Base-by-base conservation (phyloP, 345 rosid species). In the Sisymbrium altissimum region DNA sequence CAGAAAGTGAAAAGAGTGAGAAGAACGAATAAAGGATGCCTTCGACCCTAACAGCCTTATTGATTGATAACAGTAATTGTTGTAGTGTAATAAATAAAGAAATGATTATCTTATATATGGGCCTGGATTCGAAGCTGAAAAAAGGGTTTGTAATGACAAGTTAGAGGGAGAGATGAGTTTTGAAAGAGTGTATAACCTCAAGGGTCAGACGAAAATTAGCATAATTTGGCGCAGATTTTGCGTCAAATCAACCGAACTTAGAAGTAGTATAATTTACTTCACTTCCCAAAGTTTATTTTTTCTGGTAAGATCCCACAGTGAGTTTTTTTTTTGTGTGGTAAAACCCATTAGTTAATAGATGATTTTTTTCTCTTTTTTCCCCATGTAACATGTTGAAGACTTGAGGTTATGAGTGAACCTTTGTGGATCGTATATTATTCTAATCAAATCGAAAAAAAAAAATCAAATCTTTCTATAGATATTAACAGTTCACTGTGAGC, bases 1-100 rank as follows among this genome's bases (percentile, higher is more conserved):
- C 43, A 74, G 48, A 66, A 74, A 39, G 73, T 59, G 39, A 54
- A 68, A 65, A 19, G 25, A 23, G 25, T 23, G 25, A 23, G 25
- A 23, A 23, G 56, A 66, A 49, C 21, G 60, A 48, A 57, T 66
- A 57, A 66, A 27, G 29, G 3, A 27, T 27, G 29, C 19, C 35
- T 33, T 40, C 21, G 12, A 46, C 38, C 43, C 54, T 21, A 17
- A 14, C 56, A 64, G 64, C 56, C 27, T 62, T 40, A 21, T 13
- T 49, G 29, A 13, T 32, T 9, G 9, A n/a, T n/a, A 64, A 57
- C 39, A 36, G 60, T 66, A 52, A 23, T 49, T 49, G 7, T 49
- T 10, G 30, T 11, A 49, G 55, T 32, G 1, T 0, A 30, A 32
- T 32, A 30, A 30, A 30, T 4, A 4, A 30, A 30, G 3, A 30